A percentile compares a stretch with the other conserved stretches of the same genome.
Evolutionary conservation across 2,329 filamentous ascomycete species (phyloP).

Genomic region (Zymoseptoria brevis): DNA sequence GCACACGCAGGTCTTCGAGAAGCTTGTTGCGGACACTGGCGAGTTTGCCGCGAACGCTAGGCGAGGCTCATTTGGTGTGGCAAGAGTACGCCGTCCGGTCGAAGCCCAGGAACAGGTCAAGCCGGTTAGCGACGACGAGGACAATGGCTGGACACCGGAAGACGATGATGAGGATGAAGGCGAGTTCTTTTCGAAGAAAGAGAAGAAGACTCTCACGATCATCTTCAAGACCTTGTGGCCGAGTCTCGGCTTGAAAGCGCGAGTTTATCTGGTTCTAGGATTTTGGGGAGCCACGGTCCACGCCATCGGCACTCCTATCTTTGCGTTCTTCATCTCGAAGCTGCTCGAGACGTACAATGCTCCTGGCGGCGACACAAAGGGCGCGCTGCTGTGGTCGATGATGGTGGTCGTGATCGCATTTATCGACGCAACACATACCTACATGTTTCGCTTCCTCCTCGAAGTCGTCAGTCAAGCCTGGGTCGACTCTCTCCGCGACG

Average conservation of each 20-base stretch:
- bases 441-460: conserved; percentile 60
- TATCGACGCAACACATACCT: conserved; percentile 58
- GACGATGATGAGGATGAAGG: conserved; percentile 3
- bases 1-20: conserved; percentile 4
- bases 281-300: conserved; percentile 56
- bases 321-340: conserved; percentile 67
- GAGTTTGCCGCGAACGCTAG: conserved; percentile 16
- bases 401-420: conserved; percentile 60
- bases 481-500: conserved; percentile 62
- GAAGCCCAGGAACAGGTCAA: conserved; percentile 7
- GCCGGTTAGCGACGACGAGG: conserved; percentile 3
- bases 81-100: conserved; percentile 7
- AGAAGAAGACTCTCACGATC: conserved; percentile 33
- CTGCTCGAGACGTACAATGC: conserved; percentile 64
- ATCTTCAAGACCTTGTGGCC: conserved; percentile 67
- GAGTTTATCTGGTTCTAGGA: conserved; percentile 50
- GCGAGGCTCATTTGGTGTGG: conserved; percentile 4
- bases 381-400: conserved; percentile 59
- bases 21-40: conserved; percentile 14
- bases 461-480: conserved; percentile 67
- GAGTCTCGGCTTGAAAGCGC: conserved; percentile 45
- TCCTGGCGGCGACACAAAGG: conserved; percentile 39
- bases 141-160: not conserved
- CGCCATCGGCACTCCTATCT: conserved; percentile 61
- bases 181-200: conserved; percentile 1